Conservation (phyloP, 768 basidiomycete species). For the Boletus subparvulus region DNA sequence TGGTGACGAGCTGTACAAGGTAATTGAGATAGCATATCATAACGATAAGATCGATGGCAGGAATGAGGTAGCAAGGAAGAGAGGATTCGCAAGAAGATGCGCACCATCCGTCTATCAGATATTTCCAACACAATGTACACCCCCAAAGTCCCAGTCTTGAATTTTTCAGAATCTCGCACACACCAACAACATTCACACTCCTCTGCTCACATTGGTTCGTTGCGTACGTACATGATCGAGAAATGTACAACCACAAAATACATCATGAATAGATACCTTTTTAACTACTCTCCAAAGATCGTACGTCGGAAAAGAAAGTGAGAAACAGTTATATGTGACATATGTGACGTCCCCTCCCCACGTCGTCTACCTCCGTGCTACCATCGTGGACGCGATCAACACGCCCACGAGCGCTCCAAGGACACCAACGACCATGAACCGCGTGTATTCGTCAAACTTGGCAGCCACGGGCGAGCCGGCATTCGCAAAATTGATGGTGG, state of each 20-base stretch:
- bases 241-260: background rate
- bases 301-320: background rate
- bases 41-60: too few relatives aligned
- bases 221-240: background rate
- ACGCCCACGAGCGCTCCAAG: constrained; percentile 65
- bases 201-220: background rate
- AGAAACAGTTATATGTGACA: background rate
- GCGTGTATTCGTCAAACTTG: constrained; percentile 58
- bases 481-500: constrained; percentile 38
- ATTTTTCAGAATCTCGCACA: background rate
- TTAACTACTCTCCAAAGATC: background rate
- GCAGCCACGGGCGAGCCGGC: constrained; percentile 32
- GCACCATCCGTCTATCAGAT: too few relatives aligned
- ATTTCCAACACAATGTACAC: too few relatives aligned
- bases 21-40: too few relatives aligned
- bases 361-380: constrained; percentile 17
- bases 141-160: too few relatives aligned
- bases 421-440: constrained; percentile 61
- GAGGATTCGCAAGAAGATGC: too few relatives aligned
- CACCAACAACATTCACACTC: too few relatives aligned
- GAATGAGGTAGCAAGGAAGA: too few relatives aligned
- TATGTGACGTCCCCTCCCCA: background rate
- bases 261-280: constrained; percentile 9
- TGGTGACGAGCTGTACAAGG: too few relatives aligned
- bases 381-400: constrained; percentile 51